Percentiles rank a stretch among this genome's conserved stretches.
phyloP scores from a whole-genome alignment of 305 asterid genomes.

The Striga hermonthica region DNA sequence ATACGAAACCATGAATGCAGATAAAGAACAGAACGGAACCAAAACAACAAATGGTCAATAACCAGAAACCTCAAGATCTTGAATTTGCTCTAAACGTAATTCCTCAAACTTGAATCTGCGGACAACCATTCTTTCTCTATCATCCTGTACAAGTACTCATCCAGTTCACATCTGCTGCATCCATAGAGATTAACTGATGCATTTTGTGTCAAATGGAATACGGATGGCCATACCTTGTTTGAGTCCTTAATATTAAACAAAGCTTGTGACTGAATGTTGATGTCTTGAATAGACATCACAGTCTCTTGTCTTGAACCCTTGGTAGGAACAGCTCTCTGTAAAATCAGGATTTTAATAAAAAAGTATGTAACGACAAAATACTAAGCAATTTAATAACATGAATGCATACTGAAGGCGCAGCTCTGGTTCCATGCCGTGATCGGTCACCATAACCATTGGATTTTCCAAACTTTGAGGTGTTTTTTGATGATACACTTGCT shows the following conservation, averaged over 20 bases:
- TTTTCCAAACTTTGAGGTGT: conserved; percentile 63
- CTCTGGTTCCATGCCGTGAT: conserved; percentile 64
- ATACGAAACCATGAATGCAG: background rate
- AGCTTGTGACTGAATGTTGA: too few species aligned
- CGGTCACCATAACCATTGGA: conserved; percentile 51
- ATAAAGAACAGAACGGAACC: conserved; percentile 12
- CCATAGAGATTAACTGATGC: background rate
- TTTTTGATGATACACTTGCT: conserved; percentile 53
- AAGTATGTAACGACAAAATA: conserved; percentile 1
- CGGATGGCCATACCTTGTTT: conserved; percentile 25
- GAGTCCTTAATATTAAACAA: too few species aligned
- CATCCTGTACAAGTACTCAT: conserved; percentile 62
- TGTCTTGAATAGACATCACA: conserved; percentile 20
- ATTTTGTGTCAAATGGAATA: background rate
- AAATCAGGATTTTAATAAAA: conserved; percentile 31
- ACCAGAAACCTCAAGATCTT: conserved; percentile 87
- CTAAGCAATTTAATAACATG: conserved; percentile 29
- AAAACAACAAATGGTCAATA: conserved; percentile 21
- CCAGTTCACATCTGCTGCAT: conserved; percentile 24
- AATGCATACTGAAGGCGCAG: conserved; percentile 71
- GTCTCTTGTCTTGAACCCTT: conserved; percentile 87
- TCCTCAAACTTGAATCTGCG: conserved; percentile 96
- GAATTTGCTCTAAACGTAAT: conserved; percentile 89
- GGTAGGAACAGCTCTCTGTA: conserved; percentile 61
- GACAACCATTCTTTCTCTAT: conserved; percentile 81